Percentiles rank a stretch among this genome's conserved stretches.
Conservation (phyloP, 1,284 basidiomycete genomes). For the Trametes sp. region DNA sequence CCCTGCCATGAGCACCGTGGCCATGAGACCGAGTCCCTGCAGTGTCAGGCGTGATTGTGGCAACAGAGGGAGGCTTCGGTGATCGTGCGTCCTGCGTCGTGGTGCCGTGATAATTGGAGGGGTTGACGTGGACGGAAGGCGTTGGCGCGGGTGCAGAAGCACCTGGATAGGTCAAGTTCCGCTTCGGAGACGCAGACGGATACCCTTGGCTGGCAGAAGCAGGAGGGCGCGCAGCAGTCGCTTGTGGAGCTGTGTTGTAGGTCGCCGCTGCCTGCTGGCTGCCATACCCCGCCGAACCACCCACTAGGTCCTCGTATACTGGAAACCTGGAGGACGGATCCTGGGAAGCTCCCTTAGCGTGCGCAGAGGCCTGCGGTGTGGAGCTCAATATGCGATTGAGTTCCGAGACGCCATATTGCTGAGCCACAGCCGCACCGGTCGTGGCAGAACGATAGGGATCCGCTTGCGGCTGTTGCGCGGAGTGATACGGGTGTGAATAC, state of each 20-base stretch:
- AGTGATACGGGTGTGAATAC: conserved; percentile 7
- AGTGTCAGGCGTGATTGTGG: conserved; percentile 19
- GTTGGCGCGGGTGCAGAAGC: conserved; percentile 26
- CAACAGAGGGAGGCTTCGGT: conserved; percentile 28
- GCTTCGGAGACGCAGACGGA: conserved; percentile 27
- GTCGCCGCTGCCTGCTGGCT: conserved; percentile 5
- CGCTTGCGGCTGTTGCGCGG: conserved; percentile 2
- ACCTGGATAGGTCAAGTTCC: conserved; percentile 29
- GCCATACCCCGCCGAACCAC: neutral
- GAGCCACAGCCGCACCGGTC: neutral
- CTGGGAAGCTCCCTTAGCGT: conserved; percentile 15
- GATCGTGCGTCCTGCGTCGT: conserved; percentile 25
- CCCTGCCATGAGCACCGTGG: conserved; percentile 5
- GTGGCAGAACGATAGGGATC: conserved; percentile 14
- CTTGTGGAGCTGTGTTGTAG: neutral
- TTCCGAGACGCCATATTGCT: conserved; percentile 8
- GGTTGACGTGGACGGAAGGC: conserved; percentile 15
- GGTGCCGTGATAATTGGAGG: conserved; percentile 15
- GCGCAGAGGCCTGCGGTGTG: neutral
- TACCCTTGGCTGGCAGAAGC: conserved; percentile 7
- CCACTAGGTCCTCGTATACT: conserved; percentile 20
- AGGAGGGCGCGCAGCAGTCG: neutral
- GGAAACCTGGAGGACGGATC: conserved; percentile 25
- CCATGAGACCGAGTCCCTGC: neutral
- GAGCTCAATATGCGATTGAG: neutral